Base-by-base conservation (phyloP, 2,329 filamentous ascomycete species). In the Rugonectria rugulosa region DNA sequence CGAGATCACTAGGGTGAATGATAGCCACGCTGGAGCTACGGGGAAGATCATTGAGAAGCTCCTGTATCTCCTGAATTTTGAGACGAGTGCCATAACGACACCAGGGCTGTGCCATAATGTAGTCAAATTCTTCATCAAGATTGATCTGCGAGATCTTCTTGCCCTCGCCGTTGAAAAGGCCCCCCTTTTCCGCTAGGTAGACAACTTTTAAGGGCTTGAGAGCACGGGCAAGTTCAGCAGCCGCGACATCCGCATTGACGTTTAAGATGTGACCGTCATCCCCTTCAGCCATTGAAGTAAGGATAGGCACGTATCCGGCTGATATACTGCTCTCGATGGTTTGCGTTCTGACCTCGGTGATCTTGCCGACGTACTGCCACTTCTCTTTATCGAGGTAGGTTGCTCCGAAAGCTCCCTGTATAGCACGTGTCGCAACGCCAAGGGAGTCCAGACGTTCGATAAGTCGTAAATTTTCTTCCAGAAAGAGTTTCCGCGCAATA, bases 121-220 rank as follows among this genome's bases (percentile, higher is more conserved):
- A 84, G 56, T 96, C 92, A 69, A 90, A 98, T 77, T 99, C 95
- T 76, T 96, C 93, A 72, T 99, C 95, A 53, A 99, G 82, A 78
- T 98, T 98, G 77, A 98, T 98, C 57, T 90, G 91, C 4, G 94
- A 97, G 70, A 99, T 98, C 79, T 97, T 96, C 79, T 94, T 88
- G 56, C 89, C 90, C 61, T 96, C 91, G 57, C 92, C 93, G 72
- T 98, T 92, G 77, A 97, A 96, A 26, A 99, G 79, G 8, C 94
- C 95, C 44, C 95, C 95, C 82, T 98, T 98, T 79, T 99, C 95
- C 5, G 92, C 96, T 12, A 98, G 83, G 73, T 97, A 99, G 56
- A 99, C 93, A 58, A 98, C 93, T 86, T 99, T 99, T 68, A 98
- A 80, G 21, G 95, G 95, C 76, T 97, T 88, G 49, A 99, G 81